Evolutionary conservation across 1,284 basidiomycete species (phyloP), one percentile per base, ranked within the genome.

Genomic region (Leccinum subrobustum): DNA sequence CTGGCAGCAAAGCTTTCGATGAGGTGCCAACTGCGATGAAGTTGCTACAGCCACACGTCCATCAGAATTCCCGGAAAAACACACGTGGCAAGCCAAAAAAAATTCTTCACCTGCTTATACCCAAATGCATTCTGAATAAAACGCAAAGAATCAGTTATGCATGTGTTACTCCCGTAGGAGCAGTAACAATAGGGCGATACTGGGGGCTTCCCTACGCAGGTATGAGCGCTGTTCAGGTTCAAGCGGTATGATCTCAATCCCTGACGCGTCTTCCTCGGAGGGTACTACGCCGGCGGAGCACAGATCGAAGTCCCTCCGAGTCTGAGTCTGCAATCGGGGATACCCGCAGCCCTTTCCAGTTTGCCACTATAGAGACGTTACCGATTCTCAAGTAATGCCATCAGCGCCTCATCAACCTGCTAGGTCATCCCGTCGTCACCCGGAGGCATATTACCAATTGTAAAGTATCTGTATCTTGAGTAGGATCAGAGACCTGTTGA

Each of bases 181-280:
- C 67, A 76, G 72, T 65, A 73, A 73, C 70, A 73, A 69, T 68
- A 75, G 75, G 79, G 83, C 78, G 82, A 89, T 83, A 84, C 81
- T 81, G 35, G 80, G 57, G 89, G 88, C 89, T 92, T 92, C 91
- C 91, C 91, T 93, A 91, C 91, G 92, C 92, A 92, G 90, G 91
- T 92, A 82, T 93, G 84, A 91, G 86, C 89, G 83, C 91, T 92
- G 89, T 84, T 91, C 92, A 93, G 90, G 92, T 93, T 92, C 90
- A 78, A 85, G 88, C 92, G 92, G 92, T 94, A 85, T 93, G 64
- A 89, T 94, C 92, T 94, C 92, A 94, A 93, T 78, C 89, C 83
- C 76, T 75, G 77, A 67, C 64, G 67, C 67, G 63, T 67, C 67
- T 61, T 65, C 64, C 68, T 63, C 64, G 63, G 64, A 73, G 64